phyloP scores from a whole-genome alignment of 2,329 filamentous ascomycete species.

The Fusarium buxicola region DNA sequence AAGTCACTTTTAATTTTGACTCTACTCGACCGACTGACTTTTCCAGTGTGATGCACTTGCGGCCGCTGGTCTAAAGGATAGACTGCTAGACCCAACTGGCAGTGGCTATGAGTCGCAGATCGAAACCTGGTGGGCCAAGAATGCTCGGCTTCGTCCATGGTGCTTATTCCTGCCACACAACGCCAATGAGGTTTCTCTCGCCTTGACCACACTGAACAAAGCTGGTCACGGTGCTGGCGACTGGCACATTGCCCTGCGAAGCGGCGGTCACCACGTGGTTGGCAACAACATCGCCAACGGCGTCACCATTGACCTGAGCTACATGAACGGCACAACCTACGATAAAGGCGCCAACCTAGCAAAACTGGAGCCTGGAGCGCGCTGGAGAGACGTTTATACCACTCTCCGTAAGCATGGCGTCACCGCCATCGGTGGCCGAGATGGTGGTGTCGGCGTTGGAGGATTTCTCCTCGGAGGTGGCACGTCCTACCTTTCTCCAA shows the following conservation, averaged over 20 bases:
- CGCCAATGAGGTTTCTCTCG: no score
- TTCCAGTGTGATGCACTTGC: no score
- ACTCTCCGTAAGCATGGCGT: conserved; percentile 19
- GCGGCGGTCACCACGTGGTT: conserved; percentile 48
- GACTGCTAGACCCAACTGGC: no score
- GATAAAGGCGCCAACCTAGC: conserved; percentile 36
- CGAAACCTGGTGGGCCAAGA: no score
- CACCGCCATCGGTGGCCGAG: conserved; percentile 44
- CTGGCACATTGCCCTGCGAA: conserved; percentile 48
- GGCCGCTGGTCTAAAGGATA: no score
- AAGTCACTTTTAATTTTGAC: no score
- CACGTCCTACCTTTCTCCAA: conserved; percentile 50
- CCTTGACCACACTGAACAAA: no score
- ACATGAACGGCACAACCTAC: conserved; percentile 47
- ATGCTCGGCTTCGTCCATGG: no score
- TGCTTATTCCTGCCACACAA: no score
- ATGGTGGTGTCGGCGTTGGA: conserved; percentile 8
- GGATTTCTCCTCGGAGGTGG: conserved; percentile 17
- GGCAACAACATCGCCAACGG: conserved; percentile 45
- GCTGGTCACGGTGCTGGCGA: no score
- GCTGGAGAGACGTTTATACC: not conserved
- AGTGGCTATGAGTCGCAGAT: no score
- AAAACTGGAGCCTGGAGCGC: conserved; percentile 9
- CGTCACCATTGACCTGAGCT: conserved; percentile 45
- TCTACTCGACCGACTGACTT: no score